Conservation (phyloP, 352 stramenopile genomes). For the Phytopythium chamaehyphon region DNA sequence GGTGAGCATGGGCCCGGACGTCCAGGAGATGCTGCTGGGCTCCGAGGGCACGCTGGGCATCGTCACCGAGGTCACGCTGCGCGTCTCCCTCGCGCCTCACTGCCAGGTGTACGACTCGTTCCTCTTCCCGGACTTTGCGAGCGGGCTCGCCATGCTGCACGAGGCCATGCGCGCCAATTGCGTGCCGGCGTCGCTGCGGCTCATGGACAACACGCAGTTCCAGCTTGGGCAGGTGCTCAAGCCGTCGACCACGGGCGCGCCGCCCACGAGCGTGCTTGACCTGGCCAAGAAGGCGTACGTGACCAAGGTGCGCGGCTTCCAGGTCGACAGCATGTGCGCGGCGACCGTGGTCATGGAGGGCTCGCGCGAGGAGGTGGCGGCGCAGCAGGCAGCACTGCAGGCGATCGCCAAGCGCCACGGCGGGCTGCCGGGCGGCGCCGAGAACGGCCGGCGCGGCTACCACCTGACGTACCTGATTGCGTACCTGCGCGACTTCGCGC, state of each 20-base stretch:
- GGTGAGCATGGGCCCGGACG: constrained; percentile 87
- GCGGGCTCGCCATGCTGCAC: constrained; percentile 76
- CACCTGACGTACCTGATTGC: constrained; percentile 94
- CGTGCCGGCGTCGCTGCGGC: constrained; percentile 83
- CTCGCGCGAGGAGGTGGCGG: constrained; percentile 34
- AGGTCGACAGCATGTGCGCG: constrained; percentile 76
- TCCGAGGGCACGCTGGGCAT: constrained; percentile 95
- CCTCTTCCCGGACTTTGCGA: constrained; percentile 82
- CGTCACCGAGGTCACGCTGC: constrained; percentile 91
- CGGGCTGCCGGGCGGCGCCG: constrained; percentile 77
- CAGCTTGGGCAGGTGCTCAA: constrained; percentile 91
- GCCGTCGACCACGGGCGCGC: constrained; percentile 33
- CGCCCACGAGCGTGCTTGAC: constrained; percentile 53
- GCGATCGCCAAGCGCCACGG: constrained; percentile 69
- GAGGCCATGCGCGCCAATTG: constrained; percentile 66
- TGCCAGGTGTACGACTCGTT: constrained; percentile 89
- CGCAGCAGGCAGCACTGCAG: constrained; percentile 54
- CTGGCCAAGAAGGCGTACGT: constrained; percentile 86
- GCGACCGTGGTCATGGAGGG: constrained; percentile 89
- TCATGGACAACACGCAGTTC: constrained; percentile 96
- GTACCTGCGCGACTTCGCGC: constrained; percentile 92
- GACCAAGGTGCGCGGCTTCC: constrained; percentile 69
- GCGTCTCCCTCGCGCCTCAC: constrained; percentile 79
- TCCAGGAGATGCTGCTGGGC: constrained; percentile 81
- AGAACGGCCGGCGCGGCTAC: constrained; percentile 89